Conservation (phyloP, 148 eudicot genomes). For the Dysphania ambrosioides region DNA sequence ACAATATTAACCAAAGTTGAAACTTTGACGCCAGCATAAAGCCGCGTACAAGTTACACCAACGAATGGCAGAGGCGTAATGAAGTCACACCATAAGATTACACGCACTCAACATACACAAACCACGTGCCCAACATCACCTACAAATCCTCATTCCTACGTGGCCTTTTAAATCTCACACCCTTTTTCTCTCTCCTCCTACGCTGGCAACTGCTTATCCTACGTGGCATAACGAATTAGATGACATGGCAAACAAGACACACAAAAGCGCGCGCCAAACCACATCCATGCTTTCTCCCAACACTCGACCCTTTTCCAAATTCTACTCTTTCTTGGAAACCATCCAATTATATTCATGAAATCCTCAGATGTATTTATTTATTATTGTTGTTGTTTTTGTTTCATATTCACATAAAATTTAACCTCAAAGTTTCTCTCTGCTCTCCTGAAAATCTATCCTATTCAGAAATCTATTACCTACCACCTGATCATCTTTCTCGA, state of each 20-base stretch:
- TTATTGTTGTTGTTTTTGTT: no score
- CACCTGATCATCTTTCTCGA: conserved; percentile 1
- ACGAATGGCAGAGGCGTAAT: not conserved
- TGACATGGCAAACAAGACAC: conserved; percentile 16
- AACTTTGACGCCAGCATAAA: conserved; percentile 22
- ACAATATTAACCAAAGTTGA: not conserved
- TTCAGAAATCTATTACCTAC: conserved; percentile 16
- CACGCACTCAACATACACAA: not conserved
- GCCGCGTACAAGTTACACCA: conserved; percentile 20
- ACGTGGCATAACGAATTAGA: conserved; percentile 3
- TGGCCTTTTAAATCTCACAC: not conserved
- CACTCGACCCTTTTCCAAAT: not conserved
- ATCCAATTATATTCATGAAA: not conserved
- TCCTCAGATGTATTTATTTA: not conserved
- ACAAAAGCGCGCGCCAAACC: conserved; percentile 25
- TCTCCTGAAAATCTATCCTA: not conserved
- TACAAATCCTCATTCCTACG: not conserved
- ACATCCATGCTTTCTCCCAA: conserved; percentile 6
- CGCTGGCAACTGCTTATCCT: not conserved
- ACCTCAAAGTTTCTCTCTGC: not conserved
- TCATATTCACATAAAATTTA: no score
- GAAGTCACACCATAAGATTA: not conserved
- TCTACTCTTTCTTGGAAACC: conserved; percentile 12
- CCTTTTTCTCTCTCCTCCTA: not conserved
- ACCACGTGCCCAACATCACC: conserved; percentile 27